Evolutionary conservation across 2,329 filamentous ascomycete species (phyloP), one percentile per base, ranked within the genome.

Genomic region (Monilinia laxa): DNA sequence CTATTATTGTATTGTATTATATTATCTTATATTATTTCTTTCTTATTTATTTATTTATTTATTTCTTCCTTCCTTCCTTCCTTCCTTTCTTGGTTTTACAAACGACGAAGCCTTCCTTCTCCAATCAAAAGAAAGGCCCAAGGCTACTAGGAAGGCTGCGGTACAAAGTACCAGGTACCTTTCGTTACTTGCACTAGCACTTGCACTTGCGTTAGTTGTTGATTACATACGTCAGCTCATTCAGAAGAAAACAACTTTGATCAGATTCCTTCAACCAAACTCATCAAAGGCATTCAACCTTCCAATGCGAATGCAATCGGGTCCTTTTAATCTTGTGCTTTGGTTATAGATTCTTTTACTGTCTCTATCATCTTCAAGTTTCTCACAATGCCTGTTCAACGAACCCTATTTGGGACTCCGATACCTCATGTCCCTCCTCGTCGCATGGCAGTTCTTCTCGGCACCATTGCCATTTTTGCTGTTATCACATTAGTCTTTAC

Each of bases 401-500:
- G 78, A 70, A 78, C 77, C 56, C 38, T 85, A 53, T 80, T 82
- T 62, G 83, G 83, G 62, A 79, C 81, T 62, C 80, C 81, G 20
- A 73, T 86, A 69, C 80, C 81, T 68, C 81, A 82, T 64, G 76
- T 87, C 67, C 78, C 80, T 55, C 79, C 84, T 28, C 83, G 84
- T 57, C 84, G 83, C 65, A 76, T 87, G 69, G 82, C 82, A 23
- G 74, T 84, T 63, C 77, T 87, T 28, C 78, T 88, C 52, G 77
- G 81, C 66, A 75, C 78, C 65, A 77, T 88, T 56, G 80, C 82
- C 68, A 69, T 86, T 51, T 83, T 87, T 70, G 84, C 83, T 67
- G 72, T 87, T 67, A 79, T 84, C 71, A 81, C 81, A 55, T 79
- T 86, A 62, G 77, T 87, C 70, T 80, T 84, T 69, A 82, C 81